phyloP scores from a whole-genome alignment of 345 rosid genomes.

The Triadica sebifera region DNA sequence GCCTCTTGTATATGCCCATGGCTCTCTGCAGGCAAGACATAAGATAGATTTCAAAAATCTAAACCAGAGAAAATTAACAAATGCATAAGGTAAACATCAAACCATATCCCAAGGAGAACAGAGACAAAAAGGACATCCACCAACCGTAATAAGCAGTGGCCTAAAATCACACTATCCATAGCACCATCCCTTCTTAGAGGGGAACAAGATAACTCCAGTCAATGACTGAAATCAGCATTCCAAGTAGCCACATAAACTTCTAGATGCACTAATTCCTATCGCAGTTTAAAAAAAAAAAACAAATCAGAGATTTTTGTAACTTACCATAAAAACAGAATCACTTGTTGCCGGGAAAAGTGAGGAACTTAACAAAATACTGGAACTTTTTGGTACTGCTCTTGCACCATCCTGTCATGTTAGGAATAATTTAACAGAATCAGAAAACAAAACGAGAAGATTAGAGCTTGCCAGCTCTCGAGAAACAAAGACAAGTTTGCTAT shows the following conservation, averaged over 20 bases:
- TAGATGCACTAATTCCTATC: no score
- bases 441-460: conserved; percentile 8
- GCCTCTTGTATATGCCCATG: conserved; percentile 73
- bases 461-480: not conserved
- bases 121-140: not conserved
- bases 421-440: conserved; percentile 8
- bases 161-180: not conserved
- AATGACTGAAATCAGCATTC: no score
- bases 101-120: not conserved
- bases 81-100: not conserved
- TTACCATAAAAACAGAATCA: conserved; percentile 71
- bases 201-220: no score
- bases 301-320: not conserved
- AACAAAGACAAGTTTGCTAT: not conserved
- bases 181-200: no score
- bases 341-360: conserved; percentile 53
- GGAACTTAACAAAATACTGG: conserved; percentile 39
- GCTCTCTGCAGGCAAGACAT: conserved; percentile 59
- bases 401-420: conserved; percentile 58
- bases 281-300: no score
- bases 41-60: not conserved
- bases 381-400: conserved; percentile 52
- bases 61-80: not conserved
- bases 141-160: not conserved
- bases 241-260: no score